Conservation (phyloP, 2,329 filamentous ascomycete genomes). For the Talaromyces atroroseus region DNA sequence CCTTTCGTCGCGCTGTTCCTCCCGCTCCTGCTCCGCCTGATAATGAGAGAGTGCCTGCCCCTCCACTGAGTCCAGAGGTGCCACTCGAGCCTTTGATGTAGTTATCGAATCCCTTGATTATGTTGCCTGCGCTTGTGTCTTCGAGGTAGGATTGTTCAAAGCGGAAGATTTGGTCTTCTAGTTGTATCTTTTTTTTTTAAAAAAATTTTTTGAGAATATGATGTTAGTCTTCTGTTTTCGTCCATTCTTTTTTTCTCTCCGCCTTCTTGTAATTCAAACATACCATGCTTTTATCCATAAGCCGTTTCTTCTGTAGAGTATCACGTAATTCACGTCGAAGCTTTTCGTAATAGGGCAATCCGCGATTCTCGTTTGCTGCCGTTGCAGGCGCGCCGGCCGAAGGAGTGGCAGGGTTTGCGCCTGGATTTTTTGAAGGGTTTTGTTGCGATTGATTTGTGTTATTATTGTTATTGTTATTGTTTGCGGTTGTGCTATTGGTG, state of each 20-base stretch:
- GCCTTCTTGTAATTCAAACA: neutral
- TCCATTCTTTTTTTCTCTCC: no score
- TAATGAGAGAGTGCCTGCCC: slow-evolving; percentile 29
- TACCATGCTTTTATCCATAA: slow-evolving; percentile 58
- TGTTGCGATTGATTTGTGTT: neutral
- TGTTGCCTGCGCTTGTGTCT: slow-evolving; percentile 82
- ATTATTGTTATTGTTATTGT: neutral
- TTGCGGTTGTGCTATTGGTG: slow-evolving; percentile 11
- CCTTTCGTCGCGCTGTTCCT: slow-evolving; percentile 34
- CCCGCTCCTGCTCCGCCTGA: slow-evolving; percentile 17
- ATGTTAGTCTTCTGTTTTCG: neutral
- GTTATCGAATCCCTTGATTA: slow-evolving; percentile 95
- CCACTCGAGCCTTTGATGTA: slow-evolving; percentile 86
- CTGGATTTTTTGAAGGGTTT: slow-evolving; percentile 7
- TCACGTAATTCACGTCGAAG: slow-evolving; percentile 62
- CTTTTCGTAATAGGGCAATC: slow-evolving; percentile 66
- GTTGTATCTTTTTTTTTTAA: slow-evolving; percentile 42
- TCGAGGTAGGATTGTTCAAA: slow-evolving; percentile 87
- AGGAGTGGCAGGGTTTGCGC: slow-evolving; percentile 10
- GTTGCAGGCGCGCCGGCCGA: slow-evolving; percentile 14
- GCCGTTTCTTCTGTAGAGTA: slow-evolving; percentile 60
- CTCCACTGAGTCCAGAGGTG: slow-evolving; percentile 17
- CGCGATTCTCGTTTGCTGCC: slow-evolving; percentile 31
- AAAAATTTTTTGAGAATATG: no score
- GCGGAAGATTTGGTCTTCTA: slow-evolving; percentile 77